Base-by-base conservation (phyloP, 1,139 yeast genomes). In the Meyerozyma athensensis region DNA sequence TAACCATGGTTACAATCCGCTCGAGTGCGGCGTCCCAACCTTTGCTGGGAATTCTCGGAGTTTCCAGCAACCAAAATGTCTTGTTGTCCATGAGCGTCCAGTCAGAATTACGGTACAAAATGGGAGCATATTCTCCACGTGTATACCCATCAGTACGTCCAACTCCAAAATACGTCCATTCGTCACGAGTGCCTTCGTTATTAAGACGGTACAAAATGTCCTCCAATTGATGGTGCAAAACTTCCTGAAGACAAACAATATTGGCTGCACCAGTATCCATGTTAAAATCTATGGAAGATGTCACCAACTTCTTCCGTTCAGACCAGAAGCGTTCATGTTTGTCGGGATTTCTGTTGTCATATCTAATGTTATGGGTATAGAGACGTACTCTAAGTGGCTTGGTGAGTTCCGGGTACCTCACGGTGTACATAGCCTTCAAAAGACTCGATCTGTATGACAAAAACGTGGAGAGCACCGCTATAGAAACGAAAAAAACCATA, bases 221-320 rank as follows among this genome's bases (percentile, higher is more conserved):
- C 17, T 56, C 48, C 32, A 78, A 54, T 48, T 77, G 84, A 45
- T 72, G 60, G 48, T 68, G 63, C 38, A 76, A 58, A 14, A 73
- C 82, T 49, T 77, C 83, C 49, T 77, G 83, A 26, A 77, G 59
- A 36, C 79, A 71, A 8, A 77, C 76, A 4, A 61, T 55, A 38
- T 57, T 66, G 36, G 65, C 68, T n/a, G 10, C 14, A 9, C 32
- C 19, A 4, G 32, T 10, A 10, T 28, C 32, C 5, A 73, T 62
- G 40, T 54, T 40, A 43, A 50, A 48, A 33, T 46, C 50, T 41
- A 77, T 74, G 12, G 74, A 60, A 28, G 63, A 58, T 24, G 64
- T 56, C 5, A 75, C 58, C 19, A 62, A 58, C 5, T 49, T 51
- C 39, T 59, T 63, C 24, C 80, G 61, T 31, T 54, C 53, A 4